Evolutionary conservation across 1,284 basidiomycete genomes (phyloP), one percentile per base, ranked within the genome.

Genomic region (Ganoderma sp.): DNA sequence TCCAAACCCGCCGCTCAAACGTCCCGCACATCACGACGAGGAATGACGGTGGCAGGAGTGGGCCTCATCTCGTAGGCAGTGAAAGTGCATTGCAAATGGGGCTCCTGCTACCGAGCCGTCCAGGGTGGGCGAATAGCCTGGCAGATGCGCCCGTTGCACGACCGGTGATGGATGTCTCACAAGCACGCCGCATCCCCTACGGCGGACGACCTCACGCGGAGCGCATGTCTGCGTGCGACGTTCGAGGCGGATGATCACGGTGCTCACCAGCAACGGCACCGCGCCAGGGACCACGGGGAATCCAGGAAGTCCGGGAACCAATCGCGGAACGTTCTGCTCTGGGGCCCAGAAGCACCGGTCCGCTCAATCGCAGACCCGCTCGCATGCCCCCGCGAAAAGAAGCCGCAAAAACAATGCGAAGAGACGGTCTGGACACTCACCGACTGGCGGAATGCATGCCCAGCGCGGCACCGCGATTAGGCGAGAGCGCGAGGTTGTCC

Each of bases 401-500:
- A 59, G 61, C n/a, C 15, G 43, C 15, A 8, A 48, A 41, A 63
- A 17, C 54, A 37, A 61, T 19, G 14, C 5, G 17, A 25, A 41
- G 2, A 41, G 54, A 14, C 37, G 37, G 37, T 39, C 37, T 39
- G 37, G 37, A 39, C 1, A 82, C 85, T 78, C 76, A 88, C 88
- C 81, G 85, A 77, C 85, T 85, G 48, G 80, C 83, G 66, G 81
- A 81, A 68, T 68, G 67, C 67, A 65, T 68, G 32, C 76, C 78
- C 34, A 79, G 41, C n/a, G 7, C 52, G 28, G 72, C 66, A 41
- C 73, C 67, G 70, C 71, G 76, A 67, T 69, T 74, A 37, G 76
- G 70, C 61, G 75, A 73, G 48, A 77, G 69, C 67, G 78, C 25
- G 65, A 60, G 22, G 41, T 79, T 81, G 69, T 85, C 84, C 69